Base-by-base conservation (phyloP, 768 basidiomycete species). In the Mycena alexandri region DNA sequence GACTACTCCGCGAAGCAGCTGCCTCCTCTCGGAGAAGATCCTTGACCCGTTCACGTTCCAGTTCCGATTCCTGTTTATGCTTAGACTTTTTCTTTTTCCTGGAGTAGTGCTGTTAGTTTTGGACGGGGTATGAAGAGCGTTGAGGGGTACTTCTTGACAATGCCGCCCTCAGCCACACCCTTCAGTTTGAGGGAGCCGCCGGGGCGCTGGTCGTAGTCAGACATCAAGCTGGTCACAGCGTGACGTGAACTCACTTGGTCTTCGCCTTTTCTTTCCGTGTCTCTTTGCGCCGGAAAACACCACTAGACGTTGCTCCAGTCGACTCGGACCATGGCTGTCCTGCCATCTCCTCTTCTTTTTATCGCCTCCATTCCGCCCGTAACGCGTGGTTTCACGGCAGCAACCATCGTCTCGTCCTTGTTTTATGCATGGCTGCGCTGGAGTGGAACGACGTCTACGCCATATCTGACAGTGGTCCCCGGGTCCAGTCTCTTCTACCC, bases 131-230 rank as follows among this genome's bases (percentile, higher is more conserved):
- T 44, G 60, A 55, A 34, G 63, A 65, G 14, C 68, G 42, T 53
- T 10, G 61, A 41, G 66, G 29, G 88, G 70, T 71, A 94, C 94
- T 95, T 95, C 79, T 95, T 95, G 51, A 90, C 89, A 63, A 92
- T 85, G 4, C 93, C 92, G 63, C 92, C 93, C 71, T 93, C 93
- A 29, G 83, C 83, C 38, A 91, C 90, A 41, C 92, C 89, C 82
- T 95, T 96, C 75, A 96, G 86, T 79, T 95, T 96, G 77, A 96
- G 91, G 71, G 93, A 90, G 76, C 95, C 94, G 53, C 93, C 92
- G 61, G 93, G 90, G 77, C 90, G 89, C 79, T 92, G 84, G 81
- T 92, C 89, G 79, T 96, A 96, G 79, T 93, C 93, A 63, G 91
- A 89, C 92, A 94, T 94, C 80, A 61, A 50, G 65, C 34, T 51